A percentile compares a stretch with the other conserved stretches of the same genome.
Conservation (phyloP, 768 basidiomycete species). For the Lactarius hengduanensis region DNA sequence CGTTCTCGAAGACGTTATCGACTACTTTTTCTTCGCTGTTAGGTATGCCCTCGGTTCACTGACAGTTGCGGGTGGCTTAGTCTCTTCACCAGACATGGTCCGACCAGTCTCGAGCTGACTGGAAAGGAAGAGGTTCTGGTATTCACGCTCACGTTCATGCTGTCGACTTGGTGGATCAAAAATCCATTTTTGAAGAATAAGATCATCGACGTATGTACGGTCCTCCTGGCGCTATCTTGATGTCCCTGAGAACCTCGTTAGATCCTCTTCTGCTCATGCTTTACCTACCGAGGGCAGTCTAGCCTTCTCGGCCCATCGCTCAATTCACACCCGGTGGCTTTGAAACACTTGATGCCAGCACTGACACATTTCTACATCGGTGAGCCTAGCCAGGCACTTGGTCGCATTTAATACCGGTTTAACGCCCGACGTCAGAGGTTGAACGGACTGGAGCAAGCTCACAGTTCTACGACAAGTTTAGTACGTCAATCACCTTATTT, state of each 20-base stretch:
- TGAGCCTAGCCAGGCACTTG: conserved; percentile 36
- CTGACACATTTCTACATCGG: conserved; percentile 95
- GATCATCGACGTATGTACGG: conserved; percentile 75
- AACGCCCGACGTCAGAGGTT: conserved; percentile 60
- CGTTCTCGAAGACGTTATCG: conserved; percentile 89
- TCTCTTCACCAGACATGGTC: conserved; percentile 47
- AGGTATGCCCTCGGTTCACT: conserved; percentile 49
- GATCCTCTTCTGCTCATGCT: conserved; percentile 73
- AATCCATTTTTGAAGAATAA: conserved; percentile 97
- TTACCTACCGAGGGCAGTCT: conserved; percentile 60
- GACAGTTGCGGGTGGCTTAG: not conserved
- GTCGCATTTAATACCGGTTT: conserved; percentile 3
- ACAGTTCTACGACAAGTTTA: conserved; percentile 98
- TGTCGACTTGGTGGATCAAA: conserved; percentile 96
- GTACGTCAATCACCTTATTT: conserved; percentile 45
- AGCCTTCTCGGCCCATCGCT: conserved; percentile 82
- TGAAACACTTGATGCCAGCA: conserved; percentile 87
- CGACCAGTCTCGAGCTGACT: conserved; percentile 77
- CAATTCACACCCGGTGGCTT: conserved; percentile 79
- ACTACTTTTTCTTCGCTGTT: conserved; percentile 81
- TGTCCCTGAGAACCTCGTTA: conserved; percentile 34
- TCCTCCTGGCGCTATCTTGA: not conserved
- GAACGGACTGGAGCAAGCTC: conserved; percentile 97
- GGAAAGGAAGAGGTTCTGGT: conserved; percentile 86
- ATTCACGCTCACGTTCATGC: conserved; percentile 88